These are phyloP conservation scores for Yamadazyma laniorum DNA, from an alignment of 805 yeast genomes.

Conservation along the genomic window DNA sequence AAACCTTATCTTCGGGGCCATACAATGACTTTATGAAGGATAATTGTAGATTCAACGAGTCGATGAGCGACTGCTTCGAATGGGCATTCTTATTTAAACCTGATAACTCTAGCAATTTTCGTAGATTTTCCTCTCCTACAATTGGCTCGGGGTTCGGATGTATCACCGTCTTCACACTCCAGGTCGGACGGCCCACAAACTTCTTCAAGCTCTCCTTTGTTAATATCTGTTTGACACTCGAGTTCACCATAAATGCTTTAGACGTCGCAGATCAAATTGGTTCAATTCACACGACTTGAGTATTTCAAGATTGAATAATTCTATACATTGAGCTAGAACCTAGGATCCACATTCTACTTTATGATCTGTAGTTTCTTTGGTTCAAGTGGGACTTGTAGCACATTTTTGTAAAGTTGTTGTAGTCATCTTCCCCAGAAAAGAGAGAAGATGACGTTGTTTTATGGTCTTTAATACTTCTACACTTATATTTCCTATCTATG, in stretches of 20 bases:
- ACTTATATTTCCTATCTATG: conserved; percentile 1
- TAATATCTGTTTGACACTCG: not conserved
- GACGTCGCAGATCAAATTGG: too few species aligned
- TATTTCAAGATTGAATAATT: too few species aligned
- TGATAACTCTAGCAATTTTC: conserved; percentile 32
- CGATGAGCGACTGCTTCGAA: conserved; percentile 20
- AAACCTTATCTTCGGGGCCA: conserved; percentile 15
- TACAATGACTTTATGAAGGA: conserved; percentile 34
- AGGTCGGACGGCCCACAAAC: conserved; percentile 3
- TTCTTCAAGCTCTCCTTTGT: not conserved
- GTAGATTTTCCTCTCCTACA: conserved; percentile 7
- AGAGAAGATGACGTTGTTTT: too few species aligned
- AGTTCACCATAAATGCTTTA: not conserved
- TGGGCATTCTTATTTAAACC: conserved; percentile 28
- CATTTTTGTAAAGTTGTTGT: too few species aligned
- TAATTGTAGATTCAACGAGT: conserved; percentile 35
- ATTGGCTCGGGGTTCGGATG: conserved; percentile 2
- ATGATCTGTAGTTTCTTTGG: too few species aligned
- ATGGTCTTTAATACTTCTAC: too few species aligned
- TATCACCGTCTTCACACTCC: conserved; percentile 20
- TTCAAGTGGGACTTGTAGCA: too few species aligned
- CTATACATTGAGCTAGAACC: too few species aligned
- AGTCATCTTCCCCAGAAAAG: too few species aligned
- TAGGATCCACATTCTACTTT: too few species aligned
- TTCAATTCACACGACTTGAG: too few species aligned